A percentile compares a stretch with the other conserved stretches of the same genome.
Evolutionary conservation across 805 yeast species (phyloP).

Genomic region (Crinitomyces ghanaensis): DNA sequence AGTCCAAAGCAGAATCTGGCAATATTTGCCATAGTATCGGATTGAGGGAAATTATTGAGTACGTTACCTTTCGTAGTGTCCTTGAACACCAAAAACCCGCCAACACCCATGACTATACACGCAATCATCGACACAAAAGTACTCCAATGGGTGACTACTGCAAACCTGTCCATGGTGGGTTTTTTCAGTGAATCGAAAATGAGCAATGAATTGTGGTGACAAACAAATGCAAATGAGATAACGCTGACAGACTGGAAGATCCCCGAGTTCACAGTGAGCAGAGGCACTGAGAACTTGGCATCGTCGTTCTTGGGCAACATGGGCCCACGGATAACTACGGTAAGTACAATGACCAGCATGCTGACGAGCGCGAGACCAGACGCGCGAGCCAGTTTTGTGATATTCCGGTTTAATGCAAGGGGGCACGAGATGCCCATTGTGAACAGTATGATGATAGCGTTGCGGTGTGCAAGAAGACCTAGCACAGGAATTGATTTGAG

Average conservation of each 20-base stretch:
- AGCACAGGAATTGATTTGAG: conserved; percentile 28
- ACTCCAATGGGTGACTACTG: conserved; percentile 70
- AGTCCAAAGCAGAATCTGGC: conserved; percentile 87
- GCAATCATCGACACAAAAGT: conserved; percentile 72
- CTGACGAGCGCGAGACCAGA: conserved; percentile 76
- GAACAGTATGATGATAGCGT: conserved; percentile 57
- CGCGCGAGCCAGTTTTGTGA: conserved; percentile 74
- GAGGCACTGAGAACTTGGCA: conserved; percentile 34
- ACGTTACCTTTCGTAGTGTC: conserved; percentile 76
- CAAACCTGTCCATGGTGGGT: conserved; percentile 67
- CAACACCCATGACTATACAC: conserved; percentile 65
- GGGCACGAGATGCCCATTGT: conserved; percentile 73
- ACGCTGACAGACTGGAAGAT: conserved; percentile 89
- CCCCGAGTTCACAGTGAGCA: conserved; percentile 42
- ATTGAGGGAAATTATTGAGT: conserved; percentile 71
- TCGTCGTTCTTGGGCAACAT: conserved; percentile 32
- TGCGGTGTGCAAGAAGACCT: conserved; percentile 46
- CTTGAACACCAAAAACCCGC: conserved; percentile 68
- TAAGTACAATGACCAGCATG: conserved; percentile 65
- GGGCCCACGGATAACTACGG: conserved; percentile 70
- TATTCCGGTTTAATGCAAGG: conserved; percentile 65
- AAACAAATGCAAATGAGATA: conserved; percentile 87
- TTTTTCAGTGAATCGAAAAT: conserved; percentile 73
- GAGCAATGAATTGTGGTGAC: conserved; percentile 89
- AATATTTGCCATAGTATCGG: conserved; percentile 64